Conservation (phyloP, 305 asterid species). For the Fraxinus ornus region DNA sequence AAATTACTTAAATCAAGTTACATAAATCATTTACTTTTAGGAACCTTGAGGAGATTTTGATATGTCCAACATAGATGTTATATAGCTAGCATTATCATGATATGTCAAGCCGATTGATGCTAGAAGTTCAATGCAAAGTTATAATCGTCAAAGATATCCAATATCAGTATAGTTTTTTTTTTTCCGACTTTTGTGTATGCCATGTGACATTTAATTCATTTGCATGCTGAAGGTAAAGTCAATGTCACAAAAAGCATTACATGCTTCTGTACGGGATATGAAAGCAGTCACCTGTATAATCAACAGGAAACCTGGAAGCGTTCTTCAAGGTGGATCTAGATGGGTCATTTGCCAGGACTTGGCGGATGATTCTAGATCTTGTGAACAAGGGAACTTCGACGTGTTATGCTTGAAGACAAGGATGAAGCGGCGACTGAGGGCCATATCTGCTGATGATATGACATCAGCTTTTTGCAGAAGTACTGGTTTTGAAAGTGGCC, state of each 20-base stretch:
- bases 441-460: constrained; percentile 8
- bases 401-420: neutral
- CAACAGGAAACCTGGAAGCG: constrained; percentile 27
- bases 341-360: constrained; percentile 26
- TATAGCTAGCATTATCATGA: neutral
- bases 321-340: constrained; percentile 14
- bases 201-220: constrained; percentile 8
- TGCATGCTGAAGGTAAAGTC: constrained; percentile 40
- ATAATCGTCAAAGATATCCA: neutral
- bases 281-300: constrained; percentile 28
- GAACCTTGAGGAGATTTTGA: neutral
- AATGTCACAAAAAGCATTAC: constrained; percentile 28
- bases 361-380: constrained; percentile 28
- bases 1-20: neutral
- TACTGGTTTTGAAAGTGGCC: neutral
- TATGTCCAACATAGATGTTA: neutral
- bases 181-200: neutral
- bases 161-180: neutral
- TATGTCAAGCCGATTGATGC: neutral
- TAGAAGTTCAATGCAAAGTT: neutral
- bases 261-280: constrained; percentile 34
- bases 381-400: constrained; percentile 13
- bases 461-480: neutral
- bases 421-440: constrained; percentile 28
- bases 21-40: neutral